A percentile compares a stretch with the other conserved stretches of the same genome.
Evolutionary conservation across 2,329 filamentous ascomycete genomes (phyloP).

Genomic region (Davidsoniella eucalypti): DNA sequence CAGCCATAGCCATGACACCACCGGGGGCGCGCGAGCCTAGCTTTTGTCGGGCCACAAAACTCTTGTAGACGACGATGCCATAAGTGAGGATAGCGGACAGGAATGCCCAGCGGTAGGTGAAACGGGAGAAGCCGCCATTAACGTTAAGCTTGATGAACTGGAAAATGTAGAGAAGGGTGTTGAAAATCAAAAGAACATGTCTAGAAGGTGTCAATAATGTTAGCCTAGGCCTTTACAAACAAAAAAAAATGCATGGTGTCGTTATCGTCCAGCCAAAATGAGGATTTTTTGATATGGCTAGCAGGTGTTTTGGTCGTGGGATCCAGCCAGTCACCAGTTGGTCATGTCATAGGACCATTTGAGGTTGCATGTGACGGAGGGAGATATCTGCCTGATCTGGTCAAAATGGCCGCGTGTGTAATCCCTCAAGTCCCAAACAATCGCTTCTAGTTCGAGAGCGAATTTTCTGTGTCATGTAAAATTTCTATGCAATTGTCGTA

Average conservation of each 20-base stretch:
- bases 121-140: constrained; percentile 56
- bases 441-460: too few relatives aligned
- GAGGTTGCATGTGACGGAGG: background rate
- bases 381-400: background rate
- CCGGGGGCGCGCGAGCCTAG: constrained; percentile 44
- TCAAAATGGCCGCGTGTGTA: too few relatives aligned
- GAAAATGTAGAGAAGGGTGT: constrained; percentile 65
- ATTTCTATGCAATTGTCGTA: background rate
- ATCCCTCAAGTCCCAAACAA: too few relatives aligned
- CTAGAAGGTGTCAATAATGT: constrained; percentile 27
- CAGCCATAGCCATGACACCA: constrained; percentile 48
- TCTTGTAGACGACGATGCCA: constrained; percentile 98
- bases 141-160: constrained; percentile 85
- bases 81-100: constrained; percentile 81
- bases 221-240: background rate
- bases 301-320: background rate
- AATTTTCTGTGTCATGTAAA: too few relatives aligned
- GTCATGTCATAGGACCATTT: too few relatives aligned
- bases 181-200: constrained; percentile 72
- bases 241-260: background rate
- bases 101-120: constrained; percentile 84
- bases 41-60: constrained; percentile 71
- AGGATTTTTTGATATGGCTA: background rate
- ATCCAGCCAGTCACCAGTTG: background rate
- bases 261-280: background rate